Evolutionary conservation across 202 grass and related monocot species (phyloP), one percentile per base, ranked within the genome.

Genomic region (Zizania palustris): DNA sequence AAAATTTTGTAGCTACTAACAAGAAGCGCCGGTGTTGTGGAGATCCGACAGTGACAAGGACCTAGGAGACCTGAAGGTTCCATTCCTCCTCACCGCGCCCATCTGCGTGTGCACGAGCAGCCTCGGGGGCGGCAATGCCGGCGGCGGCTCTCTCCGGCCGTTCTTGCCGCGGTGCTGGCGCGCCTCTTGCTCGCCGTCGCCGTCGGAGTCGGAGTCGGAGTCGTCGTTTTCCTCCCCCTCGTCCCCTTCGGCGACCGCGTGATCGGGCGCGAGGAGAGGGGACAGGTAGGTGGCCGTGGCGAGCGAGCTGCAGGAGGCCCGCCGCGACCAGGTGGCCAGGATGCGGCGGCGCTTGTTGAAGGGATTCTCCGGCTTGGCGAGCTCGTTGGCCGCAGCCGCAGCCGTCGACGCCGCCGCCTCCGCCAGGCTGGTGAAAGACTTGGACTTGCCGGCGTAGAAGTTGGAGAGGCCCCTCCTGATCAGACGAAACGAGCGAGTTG

Each of bases 381-480:
- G 85, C 65, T 90, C 93, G 60, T 85, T 90, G 41, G 75, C 83
- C 8, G 67, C 63, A 1, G 78, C 72, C 14, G 73, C 41, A 11
- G 79, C 59, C 20, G 86, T 73, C 13, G 85, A 79, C n/a, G 79
- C 53, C 20, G 86, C 73, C 13, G 85, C 85, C 77, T 90, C 86
- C 4, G 83, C 83, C 11, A 97, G 80, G 90, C 80, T 89, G 0
- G 90, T 88, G 87, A 97, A 97, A 0, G 90, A 97, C 73, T 83
- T 93, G 10, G 93, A 90, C 76, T 97, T 97, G 62, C 93, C 93
- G 11, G 85, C 53, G 83, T 88, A 97, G 83, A 93, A 97, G 77
- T 75, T 97, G 5, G 93, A 97, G 20, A 97, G 72, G 11, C 93
- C 93, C 38, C 58, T 68, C 85, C 93, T 90, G 77, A 35, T 12